phyloP scores from a whole-genome alignment of 208 protist species.

The Blastocrithidia nonstop region DNA sequence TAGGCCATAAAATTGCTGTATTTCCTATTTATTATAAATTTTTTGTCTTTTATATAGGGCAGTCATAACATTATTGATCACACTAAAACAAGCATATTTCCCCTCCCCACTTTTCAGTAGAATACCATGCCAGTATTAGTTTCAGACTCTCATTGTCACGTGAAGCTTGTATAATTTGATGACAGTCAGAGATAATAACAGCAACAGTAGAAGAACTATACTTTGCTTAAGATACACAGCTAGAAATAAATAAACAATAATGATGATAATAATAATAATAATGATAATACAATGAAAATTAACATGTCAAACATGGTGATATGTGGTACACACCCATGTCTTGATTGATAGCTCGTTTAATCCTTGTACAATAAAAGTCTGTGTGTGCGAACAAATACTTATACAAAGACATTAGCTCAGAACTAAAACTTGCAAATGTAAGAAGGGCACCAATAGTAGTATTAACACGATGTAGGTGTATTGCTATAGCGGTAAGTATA shows the following conservation, averaged over 20 bases:
- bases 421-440: background rate
- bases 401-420: too few species aligned
- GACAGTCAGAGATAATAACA: too few species aligned
- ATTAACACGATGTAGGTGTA: too few species aligned
- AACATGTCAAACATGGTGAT: constrained; percentile 24
- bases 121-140: background rate
- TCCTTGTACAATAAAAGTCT: too few species aligned
- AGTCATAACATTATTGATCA: background rate
- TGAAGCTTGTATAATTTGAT: background rate
- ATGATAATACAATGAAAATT: background rate
- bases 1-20: background rate
- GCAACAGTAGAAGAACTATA: background rate
- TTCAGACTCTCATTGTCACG: constrained; percentile 1
- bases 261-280: background rate
- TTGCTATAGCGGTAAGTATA: too few species aligned
- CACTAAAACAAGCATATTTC: background rate
- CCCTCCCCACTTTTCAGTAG: too few species aligned
- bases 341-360: constrained; percentile 37
- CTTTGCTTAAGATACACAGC: background rate
- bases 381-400: too few species aligned
- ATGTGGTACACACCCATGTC: constrained; percentile 57
- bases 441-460: background rate
- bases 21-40: background rate
- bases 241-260: too few species aligned
- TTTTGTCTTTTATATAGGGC: background rate